A percentile compares a stretch with the other conserved stretches of the same genome.
Evolutionary conservation across 352 stramenopile genomes (phyloP).

Genomic region (Phytophthora vignae): DNA sequence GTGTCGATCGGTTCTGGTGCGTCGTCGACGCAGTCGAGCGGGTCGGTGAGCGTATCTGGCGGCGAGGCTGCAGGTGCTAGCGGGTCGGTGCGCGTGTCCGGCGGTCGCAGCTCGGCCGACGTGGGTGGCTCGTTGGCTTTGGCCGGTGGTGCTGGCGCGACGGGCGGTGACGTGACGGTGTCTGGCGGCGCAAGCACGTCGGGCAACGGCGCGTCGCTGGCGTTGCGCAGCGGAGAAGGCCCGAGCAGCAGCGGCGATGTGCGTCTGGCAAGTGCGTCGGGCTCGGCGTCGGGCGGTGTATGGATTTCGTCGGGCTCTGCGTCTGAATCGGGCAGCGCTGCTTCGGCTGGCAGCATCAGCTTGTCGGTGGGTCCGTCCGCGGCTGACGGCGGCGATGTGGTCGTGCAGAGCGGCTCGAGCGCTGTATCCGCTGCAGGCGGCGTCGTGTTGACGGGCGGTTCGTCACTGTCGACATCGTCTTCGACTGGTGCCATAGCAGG

Average conservation of each 20-base stretch:
- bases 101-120: no score
- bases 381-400: slow-evolving; percentile 21
- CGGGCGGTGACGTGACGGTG: slow-evolving; percentile 19
- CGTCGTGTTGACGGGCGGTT: slow-evolving; percentile 26
- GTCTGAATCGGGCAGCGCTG: slow-evolving; percentile 4
- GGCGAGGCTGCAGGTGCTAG: no score
- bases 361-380: slow-evolving; percentile 26
- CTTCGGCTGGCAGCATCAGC: slow-evolving; percentile 15
- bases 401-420: slow-evolving; percentile 18
- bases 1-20: no score
- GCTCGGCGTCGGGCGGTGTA: slow-evolving; percentile 23
- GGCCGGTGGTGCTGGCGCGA: no score
- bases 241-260: slow-evolving; percentile 23
- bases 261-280: slow-evolving; percentile 24
- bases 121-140: no score
- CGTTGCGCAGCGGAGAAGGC: slow-evolving; percentile 31
- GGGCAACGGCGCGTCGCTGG: slow-evolving; percentile 19
- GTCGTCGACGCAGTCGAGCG: no score
- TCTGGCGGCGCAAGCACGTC: slow-evolving; percentile 24
- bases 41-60: no score
- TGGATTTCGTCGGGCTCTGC: slow-evolving; percentile 26
- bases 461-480: slow-evolving; percentile 12
- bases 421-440: slow-evolving; percentile 13
- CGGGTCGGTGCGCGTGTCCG: no score
- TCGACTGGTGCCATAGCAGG: slow-evolving; percentile 18